Evolutionary conservation across 139 green algal species (phyloP).

Genomic region (Picochlorum sp.): DNA sequence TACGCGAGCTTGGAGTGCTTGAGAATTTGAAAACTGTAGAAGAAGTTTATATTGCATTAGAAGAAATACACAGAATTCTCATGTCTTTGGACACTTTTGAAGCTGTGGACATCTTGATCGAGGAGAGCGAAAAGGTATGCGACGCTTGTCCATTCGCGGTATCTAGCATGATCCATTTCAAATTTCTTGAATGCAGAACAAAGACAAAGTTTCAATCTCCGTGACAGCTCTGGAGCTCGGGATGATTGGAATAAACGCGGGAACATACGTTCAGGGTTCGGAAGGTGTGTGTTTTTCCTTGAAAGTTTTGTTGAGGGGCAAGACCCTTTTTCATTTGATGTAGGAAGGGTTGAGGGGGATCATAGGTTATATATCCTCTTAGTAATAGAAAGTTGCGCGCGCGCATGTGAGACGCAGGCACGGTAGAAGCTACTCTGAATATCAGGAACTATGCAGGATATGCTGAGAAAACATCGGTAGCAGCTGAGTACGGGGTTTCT

Average conservation of each 20-base stretch:
- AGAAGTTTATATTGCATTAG: slow-evolving; percentile 48
- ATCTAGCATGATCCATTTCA: not conserved
- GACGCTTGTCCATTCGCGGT: not conserved
- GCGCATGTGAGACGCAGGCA: no score
- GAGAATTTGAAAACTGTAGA: slow-evolving; percentile 40
- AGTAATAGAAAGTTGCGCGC: no score
- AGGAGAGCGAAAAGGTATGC: slow-evolving; percentile 7
- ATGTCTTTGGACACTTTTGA: slow-evolving; percentile 52
- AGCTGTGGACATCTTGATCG: slow-evolving; percentile 38
- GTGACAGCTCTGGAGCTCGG: slow-evolving; percentile 38
- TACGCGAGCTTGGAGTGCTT: slow-evolving; percentile 29
- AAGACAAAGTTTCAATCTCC: slow-evolving; percentile 34
- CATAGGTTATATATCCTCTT: no score
- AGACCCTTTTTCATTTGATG: no score
- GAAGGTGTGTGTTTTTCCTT: no score
- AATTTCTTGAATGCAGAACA: slow-evolving; percentile 5
- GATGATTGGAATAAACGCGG: slow-evolving; percentile 35
- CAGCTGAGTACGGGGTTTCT: slow-evolving; percentile 40
- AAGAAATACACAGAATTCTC: slow-evolving; percentile 36
- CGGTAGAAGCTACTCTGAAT: slow-evolving; percentile 31
- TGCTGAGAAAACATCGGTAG: slow-evolving; percentile 35
- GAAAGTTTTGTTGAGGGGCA: no score
- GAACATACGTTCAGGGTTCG: slow-evolving; percentile 48
- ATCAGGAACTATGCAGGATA: slow-evolving; percentile 37
- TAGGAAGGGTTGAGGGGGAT: no score